Percentiles rank a stretch among this genome's conserved stretches.
phyloP scores from a whole-genome alignment of 192 early-diverging fungal species.

The Physocladia obscura region DNA sequence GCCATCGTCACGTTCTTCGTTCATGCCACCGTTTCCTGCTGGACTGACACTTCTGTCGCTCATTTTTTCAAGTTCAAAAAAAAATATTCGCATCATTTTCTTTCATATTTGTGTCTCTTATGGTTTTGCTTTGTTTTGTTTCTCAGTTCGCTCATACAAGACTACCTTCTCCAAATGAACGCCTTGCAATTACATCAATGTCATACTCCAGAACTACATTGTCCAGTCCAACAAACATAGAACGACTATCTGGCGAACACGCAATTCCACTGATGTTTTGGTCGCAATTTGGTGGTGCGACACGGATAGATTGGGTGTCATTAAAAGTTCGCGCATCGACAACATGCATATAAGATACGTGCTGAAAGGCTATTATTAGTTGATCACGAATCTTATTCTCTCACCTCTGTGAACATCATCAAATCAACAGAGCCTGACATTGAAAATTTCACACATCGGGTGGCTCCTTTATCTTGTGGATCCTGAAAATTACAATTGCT shows the following conservation, averaged over 20 bases:
- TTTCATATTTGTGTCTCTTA: too few relatives aligned
- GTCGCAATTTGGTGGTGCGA: slow-evolving; percentile 63
- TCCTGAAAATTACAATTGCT: slow-evolving; percentile 42
- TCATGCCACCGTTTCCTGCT: background rate
- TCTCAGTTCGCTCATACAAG: slow-evolving; percentile 43
- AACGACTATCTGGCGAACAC: slow-evolving; percentile 79
- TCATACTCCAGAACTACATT: slow-evolving; percentile 77
- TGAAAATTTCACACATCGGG: slow-evolving; percentile 90
- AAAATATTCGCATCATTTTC: too few relatives aligned
- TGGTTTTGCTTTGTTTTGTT: too few relatives aligned
- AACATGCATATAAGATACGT: slow-evolving; percentile 82
- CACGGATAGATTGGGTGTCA: slow-evolving; percentile 76
- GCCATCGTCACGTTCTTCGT: background rate
- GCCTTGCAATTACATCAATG: slow-evolving; percentile 74
- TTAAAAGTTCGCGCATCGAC: slow-evolving; percentile 89
- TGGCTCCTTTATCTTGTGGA: slow-evolving; percentile 72
- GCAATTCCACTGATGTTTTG: slow-evolving; percentile 83
- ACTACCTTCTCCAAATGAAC: slow-evolving; percentile 79
- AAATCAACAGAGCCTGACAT: slow-evolving; percentile 87
- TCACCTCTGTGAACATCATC: slow-evolving; percentile 69
- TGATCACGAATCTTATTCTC: background rate
- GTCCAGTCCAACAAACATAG: slow-evolving; percentile 86
- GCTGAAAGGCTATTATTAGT: slow-evolving; percentile 36
- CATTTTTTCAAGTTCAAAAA: too few relatives aligned
- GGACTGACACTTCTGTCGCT: background rate